Percentiles rank a stretch among this genome's conserved stretches.
Evolutionary conservation across 176 grass and related monocot species (phyloP).

Genomic region (Triticum turgidum): DNA sequence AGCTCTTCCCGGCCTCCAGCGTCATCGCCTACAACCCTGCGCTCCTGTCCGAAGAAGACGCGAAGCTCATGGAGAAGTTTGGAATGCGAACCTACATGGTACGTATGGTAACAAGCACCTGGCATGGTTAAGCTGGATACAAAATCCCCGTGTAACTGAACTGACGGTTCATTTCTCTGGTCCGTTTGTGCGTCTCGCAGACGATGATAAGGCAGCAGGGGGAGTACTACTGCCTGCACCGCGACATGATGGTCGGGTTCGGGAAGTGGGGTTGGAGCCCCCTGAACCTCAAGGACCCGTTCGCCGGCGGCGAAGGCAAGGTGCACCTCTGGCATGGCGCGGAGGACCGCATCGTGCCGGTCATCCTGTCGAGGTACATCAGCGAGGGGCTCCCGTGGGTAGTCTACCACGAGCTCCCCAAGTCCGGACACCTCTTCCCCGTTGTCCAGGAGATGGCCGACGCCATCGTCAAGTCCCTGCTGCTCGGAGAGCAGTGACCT

Average conservation of each 20-base stretch:
- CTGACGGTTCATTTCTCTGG: neutral
- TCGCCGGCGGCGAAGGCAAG: constrained; percentile 46
- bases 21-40: constrained; percentile 50
- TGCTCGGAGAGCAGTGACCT: constrained; percentile 36
- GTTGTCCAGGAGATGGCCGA: constrained; percentile 57
- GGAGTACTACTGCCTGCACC: constrained; percentile 55
- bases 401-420: constrained; percentile 69
- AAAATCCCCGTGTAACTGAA: neutral
- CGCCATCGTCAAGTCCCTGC: constrained; percentile 50
- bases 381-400: constrained; percentile 63
- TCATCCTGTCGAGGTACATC: constrained; percentile 59
- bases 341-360: constrained; percentile 59
- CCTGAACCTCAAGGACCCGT: constrained; percentile 61
- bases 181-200: constrained; percentile 19
- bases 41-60: constrained; percentile 46
- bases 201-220: constrained; percentile 65
- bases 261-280: constrained; percentile 74
- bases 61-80: constrained; percentile 39
- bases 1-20: constrained; percentile 59
- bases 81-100: constrained; percentile 42
- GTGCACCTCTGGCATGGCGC: constrained; percentile 87
- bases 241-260: constrained; percentile 78
- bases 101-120: constrained; percentile 7
- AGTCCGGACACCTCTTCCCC: constrained; percentile 61
- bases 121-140: neutral